Conservation (phyloP, 495 filamentous ascomycete species). For the Schizothecium vesticola region DNA sequence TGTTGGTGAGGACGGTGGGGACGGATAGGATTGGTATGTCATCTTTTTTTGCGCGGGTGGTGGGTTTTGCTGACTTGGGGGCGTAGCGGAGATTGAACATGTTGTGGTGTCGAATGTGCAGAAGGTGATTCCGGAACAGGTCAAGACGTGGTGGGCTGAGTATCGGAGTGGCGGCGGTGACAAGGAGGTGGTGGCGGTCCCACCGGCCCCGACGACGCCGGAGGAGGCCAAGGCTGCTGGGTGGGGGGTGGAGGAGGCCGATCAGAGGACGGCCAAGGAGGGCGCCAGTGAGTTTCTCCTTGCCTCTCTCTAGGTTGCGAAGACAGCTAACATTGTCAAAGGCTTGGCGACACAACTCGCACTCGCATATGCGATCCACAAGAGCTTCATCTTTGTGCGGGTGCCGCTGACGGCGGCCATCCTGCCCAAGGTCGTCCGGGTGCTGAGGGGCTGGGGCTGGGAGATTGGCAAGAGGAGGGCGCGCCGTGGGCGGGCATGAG, state of each 20-base stretch:
- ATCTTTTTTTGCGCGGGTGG: not conserved
- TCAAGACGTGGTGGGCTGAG: constrained; percentile 40
- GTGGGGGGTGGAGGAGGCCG: constrained; percentile 51
- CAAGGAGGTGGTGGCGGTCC: constrained; percentile 20
- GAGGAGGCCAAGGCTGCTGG: constrained; percentile 34
- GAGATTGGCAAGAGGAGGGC: constrained; percentile 47
- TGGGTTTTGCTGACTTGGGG: not conserved
- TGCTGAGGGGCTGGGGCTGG: constrained; percentile 75
- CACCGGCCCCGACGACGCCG: constrained; percentile 9
- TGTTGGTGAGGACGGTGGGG: constrained; percentile 75
- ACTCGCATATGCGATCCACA: constrained; percentile 95
- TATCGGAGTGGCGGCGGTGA: constrained; percentile 29
- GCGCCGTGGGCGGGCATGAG: constrained; percentile 7
- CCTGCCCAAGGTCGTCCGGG: constrained; percentile 86
- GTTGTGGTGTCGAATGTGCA: constrained; percentile 42
- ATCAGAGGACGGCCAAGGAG: constrained; percentile 39
- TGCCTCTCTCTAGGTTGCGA: not conserved
- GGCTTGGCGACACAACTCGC: constrained; percentile 74
- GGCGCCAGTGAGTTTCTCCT: constrained; percentile 47
- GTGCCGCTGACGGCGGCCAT: constrained; percentile 86
- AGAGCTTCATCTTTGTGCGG: constrained; percentile 92
- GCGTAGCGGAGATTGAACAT: constrained; percentile 46
- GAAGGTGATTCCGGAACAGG: constrained; percentile 46
- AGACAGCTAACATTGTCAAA: constrained; percentile 12
- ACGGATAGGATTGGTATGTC: constrained; percentile 71